phyloP scores from a whole-genome alignment of 768 basidiomycete genomes.

The Xanthoconium purpureum region DNA sequence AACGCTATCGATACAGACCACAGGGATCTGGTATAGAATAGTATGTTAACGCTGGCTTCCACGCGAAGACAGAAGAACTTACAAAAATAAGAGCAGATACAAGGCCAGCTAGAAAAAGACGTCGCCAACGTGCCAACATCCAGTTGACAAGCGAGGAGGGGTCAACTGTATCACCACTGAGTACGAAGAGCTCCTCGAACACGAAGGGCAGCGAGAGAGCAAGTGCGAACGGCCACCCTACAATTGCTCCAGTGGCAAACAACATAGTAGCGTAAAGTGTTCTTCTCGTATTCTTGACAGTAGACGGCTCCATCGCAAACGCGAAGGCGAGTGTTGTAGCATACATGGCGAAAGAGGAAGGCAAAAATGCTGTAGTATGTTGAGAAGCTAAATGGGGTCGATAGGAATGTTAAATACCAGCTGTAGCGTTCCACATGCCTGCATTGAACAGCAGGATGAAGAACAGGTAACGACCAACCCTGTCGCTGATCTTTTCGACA shows the following conservation, averaged over 20 bases:
- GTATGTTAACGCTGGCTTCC: neutral
- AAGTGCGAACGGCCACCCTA: conserved; percentile 97
- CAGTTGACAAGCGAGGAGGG: conserved; percentile 46
- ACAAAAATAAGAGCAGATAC: conserved; percentile 64
- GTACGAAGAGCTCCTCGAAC: conserved; percentile 82
- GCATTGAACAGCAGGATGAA: conserved; percentile 82
- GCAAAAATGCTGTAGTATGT: conserved; percentile 71
- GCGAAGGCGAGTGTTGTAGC: conserved; percentile 76
- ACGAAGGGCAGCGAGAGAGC: conserved; percentile 86
- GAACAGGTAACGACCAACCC: conserved; percentile 90
- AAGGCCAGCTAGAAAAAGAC: conserved; percentile 52
- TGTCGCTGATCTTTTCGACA: conserved; percentile 77
- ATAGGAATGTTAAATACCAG: conserved; percentile 45
- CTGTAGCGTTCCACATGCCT: conserved; percentile 92
- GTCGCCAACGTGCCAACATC: conserved; percentile 59
- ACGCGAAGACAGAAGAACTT: conserved; percentile 20
- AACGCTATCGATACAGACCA: conserved; percentile 76
- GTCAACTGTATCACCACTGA: conserved; percentile 62
- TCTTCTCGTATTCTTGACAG: conserved; percentile 47
- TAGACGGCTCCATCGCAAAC: conserved; percentile 60
- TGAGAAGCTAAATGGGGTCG: conserved; percentile 8
- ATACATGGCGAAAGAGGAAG: conserved; percentile 95
- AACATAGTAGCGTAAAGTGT: conserved; percentile 63
- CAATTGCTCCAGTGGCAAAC: conserved; percentile 79
- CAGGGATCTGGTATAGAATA: conserved; percentile 65